Evolutionary conservation across 148 eudicot genomes (phyloP), one percentile per base, ranked within the genome.

Genomic region (Vaccinium corymbosum): DNA sequence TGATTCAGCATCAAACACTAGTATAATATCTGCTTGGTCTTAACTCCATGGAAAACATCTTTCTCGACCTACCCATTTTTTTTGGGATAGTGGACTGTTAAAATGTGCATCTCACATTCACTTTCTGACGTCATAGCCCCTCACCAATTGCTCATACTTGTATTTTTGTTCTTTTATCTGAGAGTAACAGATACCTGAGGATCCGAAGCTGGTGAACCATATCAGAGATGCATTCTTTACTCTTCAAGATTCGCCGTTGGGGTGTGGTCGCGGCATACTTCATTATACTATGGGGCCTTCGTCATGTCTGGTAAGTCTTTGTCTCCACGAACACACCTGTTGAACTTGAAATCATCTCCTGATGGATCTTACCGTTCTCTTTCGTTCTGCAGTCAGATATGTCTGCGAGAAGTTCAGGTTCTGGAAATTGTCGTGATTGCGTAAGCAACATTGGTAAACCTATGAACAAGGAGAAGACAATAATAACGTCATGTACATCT

Each of bases 131-230:
- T 78, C 50, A 46, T 48, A 15, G 74, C 10, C 46, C 48, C 38
- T 57, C 85, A 49, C 5, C 59, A 35, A 20, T 22, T 57, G 8
- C 20, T 29, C 51, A 25, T 35, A 35, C 38, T 35, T 48, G 72
- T n/a, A 10, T 79, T 79, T 15, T 79, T 55, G 16, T 27, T 83
- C 42, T 14, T 64, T 78, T 77, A 62, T 84, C 70, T 38, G 49
- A 48, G 70, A 17, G 48, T 35, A 70, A 53, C 87, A 92, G 93
- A 87, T 92, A 57, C 77, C 89, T n/a, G 97, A 95, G 89, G 93
- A 91, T 78, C 59, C 88, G 86, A 90, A 90, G 89, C 81, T 92
- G 84, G 88, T 95, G 86, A 88, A 82, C 78, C 94, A 86, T 84
- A 86, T 95, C 79, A 91, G 88, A 87, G 87, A 89, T 79, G 48